These are phyloP conservation scores for Aspergillus quadricinctus DNA, from an alignment of 2,329 filamentous ascomycete species.

Conservation along the genomic window DNA sequence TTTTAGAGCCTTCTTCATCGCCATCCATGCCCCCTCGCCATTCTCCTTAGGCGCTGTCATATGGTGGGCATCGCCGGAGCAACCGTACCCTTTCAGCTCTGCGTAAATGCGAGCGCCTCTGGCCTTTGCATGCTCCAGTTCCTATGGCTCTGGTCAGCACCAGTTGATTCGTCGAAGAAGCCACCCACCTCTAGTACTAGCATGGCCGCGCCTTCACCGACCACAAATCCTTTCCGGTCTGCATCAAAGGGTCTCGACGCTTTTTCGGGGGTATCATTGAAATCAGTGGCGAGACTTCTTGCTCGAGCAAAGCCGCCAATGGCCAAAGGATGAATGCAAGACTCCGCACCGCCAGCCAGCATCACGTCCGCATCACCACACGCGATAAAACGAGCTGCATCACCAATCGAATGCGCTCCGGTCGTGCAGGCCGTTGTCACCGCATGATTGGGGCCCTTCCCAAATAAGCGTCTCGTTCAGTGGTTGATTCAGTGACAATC, in stretches of 20 bases:
- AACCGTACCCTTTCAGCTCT: slow-evolving; percentile 82
- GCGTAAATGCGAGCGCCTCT: slow-evolving; percentile 81
- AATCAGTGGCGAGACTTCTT: slow-evolving; percentile 76
- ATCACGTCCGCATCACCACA: slow-evolving; percentile 90
- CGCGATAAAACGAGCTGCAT: slow-evolving; percentile 89
- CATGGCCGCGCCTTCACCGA: slow-evolving; percentile 86
- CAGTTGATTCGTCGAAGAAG: background rate
- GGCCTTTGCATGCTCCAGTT: slow-evolving; percentile 77
- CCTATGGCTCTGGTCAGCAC: slow-evolving; percentile 39
- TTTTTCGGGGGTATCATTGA: slow-evolving; percentile 65
- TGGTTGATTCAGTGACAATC: background rate
- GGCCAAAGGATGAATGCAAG: slow-evolving; percentile 90
- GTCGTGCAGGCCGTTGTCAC: slow-evolving; percentile 95
- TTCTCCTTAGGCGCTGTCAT: slow-evolving; percentile 86
- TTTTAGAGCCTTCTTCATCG: slow-evolving; percentile 79
- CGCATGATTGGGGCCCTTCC: slow-evolving; percentile 80
- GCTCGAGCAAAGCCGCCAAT: slow-evolving; percentile 88
- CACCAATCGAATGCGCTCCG: slow-evolving; percentile 88
- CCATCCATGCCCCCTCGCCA: slow-evolving; percentile 72
- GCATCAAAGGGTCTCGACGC: slow-evolving; percentile 86
- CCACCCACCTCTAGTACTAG: slow-evolving; percentile 67
- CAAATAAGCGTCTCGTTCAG: background rate
- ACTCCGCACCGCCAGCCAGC: slow-evolving; percentile 91
- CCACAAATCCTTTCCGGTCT: slow-evolving; percentile 78
- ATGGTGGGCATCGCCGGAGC: slow-evolving; percentile 85